Base-by-base conservation (phyloP, 2,329 filamentous ascomycete genomes). In the Verruconis gallopava region DNA sequence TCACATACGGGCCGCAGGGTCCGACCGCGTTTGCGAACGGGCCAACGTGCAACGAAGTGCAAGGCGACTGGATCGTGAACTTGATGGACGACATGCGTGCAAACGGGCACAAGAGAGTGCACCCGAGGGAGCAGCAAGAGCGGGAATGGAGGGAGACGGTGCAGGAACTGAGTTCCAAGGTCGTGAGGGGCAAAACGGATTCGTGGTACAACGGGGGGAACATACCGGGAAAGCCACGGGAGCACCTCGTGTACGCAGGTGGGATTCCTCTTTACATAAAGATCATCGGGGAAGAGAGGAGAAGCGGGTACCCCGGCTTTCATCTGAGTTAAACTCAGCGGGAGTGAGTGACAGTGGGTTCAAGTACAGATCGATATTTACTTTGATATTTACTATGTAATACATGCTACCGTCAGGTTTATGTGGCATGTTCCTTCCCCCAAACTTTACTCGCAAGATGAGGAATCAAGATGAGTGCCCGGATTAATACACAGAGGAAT, bases 41-140 rank as follows among this genome's bases (percentile, higher is more conserved):
- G 0, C 74, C 75, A 0, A 64, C 67, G 1, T 65, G 61, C 1
- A 65, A 69, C 4, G 71, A 75, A 46, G 50, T 72, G 1, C 74
- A 79, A 49, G 73, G 71, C 2, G 59, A 69, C 0, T 77, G 71
- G 71, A 68, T 76, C 42, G 58, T 62, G 12, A 65, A 72, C 36
- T 53, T 55, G 32, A 69, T 78, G 41, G 55, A 61, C 21, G 71
- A 52, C 68, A 38, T 74, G 48, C 54, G 63, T 47, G 47, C 50
- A 1, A 58, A 69, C 30, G 52, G 55, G 1, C 59, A 74, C 51
- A 67, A 65, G 48, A 69, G 66, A 41, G 66, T 77, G 41, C 64
- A 75, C 45, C 61, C 70, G 0, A 66, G 61, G 25, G 28, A 47
- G 0, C 65, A 70, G 30, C 65, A 66, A 0, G 60, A 66, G 4